Base-by-base conservation (phyloP, 495 filamentous ascomycete species). In the Arthonia radiata region DNA sequence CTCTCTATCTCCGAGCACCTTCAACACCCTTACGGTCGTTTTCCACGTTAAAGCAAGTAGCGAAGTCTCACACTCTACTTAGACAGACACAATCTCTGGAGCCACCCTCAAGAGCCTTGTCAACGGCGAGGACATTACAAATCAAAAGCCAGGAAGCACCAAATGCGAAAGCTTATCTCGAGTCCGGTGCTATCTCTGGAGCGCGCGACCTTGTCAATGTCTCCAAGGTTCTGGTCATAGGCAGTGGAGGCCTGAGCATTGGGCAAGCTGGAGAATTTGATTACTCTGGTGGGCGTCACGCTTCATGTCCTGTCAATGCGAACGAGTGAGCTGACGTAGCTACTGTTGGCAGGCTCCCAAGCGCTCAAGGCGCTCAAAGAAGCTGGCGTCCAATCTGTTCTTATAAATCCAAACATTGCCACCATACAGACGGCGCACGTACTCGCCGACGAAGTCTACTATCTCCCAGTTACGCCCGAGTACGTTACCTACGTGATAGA, bases 231-330 rank as follows among this genome's bases (percentile, higher is more conserved):
- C 58, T 97, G 27, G 77, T 97, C 29, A 77, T 97, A 44, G 86
- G 86, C 21, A 79, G 71, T 51, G 86, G 86, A 50, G 86, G 86
- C 50, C 63, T 97, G 33, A 83, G 80, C 46, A 97, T 97, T 58
- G 86, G 86, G 32, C 86, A 97, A 52, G 86, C 86, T 31, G 86
- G 86, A 52, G 86, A 97, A 52, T 97, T 97, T 43, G 86, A 97
- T 49, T 97, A 97, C 51, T 94, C 89, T 36, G 86, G 82, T 64
- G 66, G 52, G 53, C 53, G 18, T n/a, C n/a, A n/a, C n/a, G n/a
- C n/a, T n/a, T n/a, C n/a, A n/a, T n/a, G 32, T 33, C 28, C 27
- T 30, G 32, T 25, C 18, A 31, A 19, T 31, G n/a, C 26, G 13
- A 7, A 23, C 5, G 26, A 18, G 11, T 29, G 22, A 19, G 5